Evolutionary conservation across 768 basidiomycete genomes (phyloP), one percentile per base, ranked within the genome.

Genomic region (Agaricus blazei): DNA sequence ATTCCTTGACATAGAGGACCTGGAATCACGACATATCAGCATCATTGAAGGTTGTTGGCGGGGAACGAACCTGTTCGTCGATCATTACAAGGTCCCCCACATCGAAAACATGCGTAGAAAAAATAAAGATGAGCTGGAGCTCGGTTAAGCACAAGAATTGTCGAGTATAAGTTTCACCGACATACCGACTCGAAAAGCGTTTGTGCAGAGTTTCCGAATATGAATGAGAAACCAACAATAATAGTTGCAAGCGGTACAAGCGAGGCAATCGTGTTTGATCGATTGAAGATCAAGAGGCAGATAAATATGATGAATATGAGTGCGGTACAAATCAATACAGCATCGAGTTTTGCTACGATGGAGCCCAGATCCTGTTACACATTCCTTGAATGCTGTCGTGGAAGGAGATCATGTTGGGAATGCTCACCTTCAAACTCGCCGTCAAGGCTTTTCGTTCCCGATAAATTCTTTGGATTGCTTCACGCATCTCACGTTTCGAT

Each of bases 41-140:
- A 42, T 52, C 8, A 3, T 41, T 19, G 38, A 60, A 61, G 1
- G 56, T 23, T 43, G 56, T 23, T 43, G 1, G 28, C 12, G 43
- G 58, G 45, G 31, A 9, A 57, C 57, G 46, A 66, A 78, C 83
- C 68, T 84, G 79, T 53, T 85, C 83, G 63, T 91, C 90, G 59
- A 92, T 90, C 78, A 91, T 81, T 6, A 91, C 85, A 29, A 90
- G 69, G 62, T 92, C 89, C 6, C 89, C 89, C 6, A 91, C 85
- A 65, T 90, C 88, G 60, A 87, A 91, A n/a, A 88, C 85, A 64
- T 91, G 90, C 0, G 89, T 90, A 1, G 85, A 87, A 67, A 90
- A 90, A 56, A 90, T 90, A 72, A 91, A 91, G 62, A 91, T 87
- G 23, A 91, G 78, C 87, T 88, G 48, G 3, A 28, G 2, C 36